phyloP scores from a whole-genome alignment of 805 yeast species.

The Saturnispora mendoncae region DNA sequence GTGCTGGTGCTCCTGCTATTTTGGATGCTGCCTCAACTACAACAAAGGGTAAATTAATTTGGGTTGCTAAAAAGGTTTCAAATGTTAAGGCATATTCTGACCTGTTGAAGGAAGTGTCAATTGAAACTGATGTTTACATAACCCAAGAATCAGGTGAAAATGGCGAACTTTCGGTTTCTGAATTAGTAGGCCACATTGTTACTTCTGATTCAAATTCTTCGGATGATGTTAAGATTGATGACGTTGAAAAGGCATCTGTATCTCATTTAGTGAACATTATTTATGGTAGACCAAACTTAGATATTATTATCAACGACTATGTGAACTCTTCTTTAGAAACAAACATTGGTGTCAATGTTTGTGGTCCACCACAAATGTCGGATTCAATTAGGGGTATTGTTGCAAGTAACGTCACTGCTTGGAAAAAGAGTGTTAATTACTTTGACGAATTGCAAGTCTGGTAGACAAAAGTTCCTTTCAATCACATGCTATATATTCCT shows the following conservation, averaged over 20 bases:
- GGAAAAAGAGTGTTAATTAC: constrained; percentile 48
- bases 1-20: constrained; percentile 59
- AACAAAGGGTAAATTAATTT: constrained; percentile 38
- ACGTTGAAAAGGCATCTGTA: too few species aligned
- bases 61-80: constrained; percentile 47
- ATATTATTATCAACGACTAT: constrained; percentile 26
- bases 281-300: constrained; percentile 32
- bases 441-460: constrained; percentile 69
- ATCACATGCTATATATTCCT: too few species aligned
- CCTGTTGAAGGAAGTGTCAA: constrained; percentile 22
- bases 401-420: constrained; percentile 31
- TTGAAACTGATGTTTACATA: constrained; percentile 29
- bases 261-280: too few species aligned
- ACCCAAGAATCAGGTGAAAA: constrained; percentile 26
- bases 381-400: constrained; percentile 46
- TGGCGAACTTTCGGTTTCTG: background rate
- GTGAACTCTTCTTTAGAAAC: constrained; percentile 28
- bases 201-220: constrained; percentile 8
- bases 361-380: constrained; percentile 40
- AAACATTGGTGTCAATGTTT: constrained; percentile 33
- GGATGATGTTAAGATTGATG: too few species aligned
- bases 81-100: constrained; percentile 36
- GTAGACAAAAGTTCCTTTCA: too few species aligned
- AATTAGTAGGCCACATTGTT: constrained; percentile 4
- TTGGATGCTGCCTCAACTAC: constrained; percentile 29